These are phyloP conservation scores for Rehmannia glutinosa DNA, from an alignment of 257 asterid genomes.

Conservation along the genomic window DNA sequence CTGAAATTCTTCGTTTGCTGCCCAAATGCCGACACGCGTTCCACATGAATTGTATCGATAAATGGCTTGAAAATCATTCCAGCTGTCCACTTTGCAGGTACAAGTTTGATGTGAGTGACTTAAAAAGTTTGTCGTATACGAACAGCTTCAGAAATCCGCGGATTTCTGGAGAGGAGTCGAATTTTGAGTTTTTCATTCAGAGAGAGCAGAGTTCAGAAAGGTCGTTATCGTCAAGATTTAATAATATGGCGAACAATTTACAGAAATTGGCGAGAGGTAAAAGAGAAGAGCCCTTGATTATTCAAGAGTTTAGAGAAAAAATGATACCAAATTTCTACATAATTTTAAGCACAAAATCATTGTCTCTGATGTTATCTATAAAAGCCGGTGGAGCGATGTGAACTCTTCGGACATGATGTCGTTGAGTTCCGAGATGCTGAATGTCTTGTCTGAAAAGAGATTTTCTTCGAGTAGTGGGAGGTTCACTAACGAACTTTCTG, in stretches of 20 bases:
- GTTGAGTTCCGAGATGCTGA: conserved; percentile 52
- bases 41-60: conserved; percentile 45
- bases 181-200: conserved; percentile 33
- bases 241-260: conserved; percentile 14
- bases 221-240: conserved; percentile 31
- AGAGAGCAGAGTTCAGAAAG: conserved; percentile 25
- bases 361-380: conserved; percentile 43
- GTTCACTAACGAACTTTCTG: conserved; percentile 7
- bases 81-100: conserved; percentile 52
- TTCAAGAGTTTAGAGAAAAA: not conserved
- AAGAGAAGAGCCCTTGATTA: conserved; percentile 29
- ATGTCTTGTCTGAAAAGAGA: conserved; percentile 21
- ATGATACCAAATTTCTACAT: conserved; percentile 16
- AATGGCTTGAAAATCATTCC: conserved; percentile 50
- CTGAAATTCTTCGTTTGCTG: conserved; percentile 44
- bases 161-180: conserved; percentile 13
- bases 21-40: conserved; percentile 52
- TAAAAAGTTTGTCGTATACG: conserved; percentile 12
- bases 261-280: conserved; percentile 21
- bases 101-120: conserved; percentile 27
- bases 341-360: conserved; percentile 48
- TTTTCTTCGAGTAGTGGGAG: conserved; percentile 23
- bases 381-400: conserved; percentile 70
- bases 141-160: conserved; percentile 25
- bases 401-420: conserved; percentile 57